Percentiles rank a stretch among this genome's conserved stretches.
phyloP scores from a whole-genome alignment of 2,329 filamentous ascomycete genomes.

The Emmonsiellopsis sp. region DNA sequence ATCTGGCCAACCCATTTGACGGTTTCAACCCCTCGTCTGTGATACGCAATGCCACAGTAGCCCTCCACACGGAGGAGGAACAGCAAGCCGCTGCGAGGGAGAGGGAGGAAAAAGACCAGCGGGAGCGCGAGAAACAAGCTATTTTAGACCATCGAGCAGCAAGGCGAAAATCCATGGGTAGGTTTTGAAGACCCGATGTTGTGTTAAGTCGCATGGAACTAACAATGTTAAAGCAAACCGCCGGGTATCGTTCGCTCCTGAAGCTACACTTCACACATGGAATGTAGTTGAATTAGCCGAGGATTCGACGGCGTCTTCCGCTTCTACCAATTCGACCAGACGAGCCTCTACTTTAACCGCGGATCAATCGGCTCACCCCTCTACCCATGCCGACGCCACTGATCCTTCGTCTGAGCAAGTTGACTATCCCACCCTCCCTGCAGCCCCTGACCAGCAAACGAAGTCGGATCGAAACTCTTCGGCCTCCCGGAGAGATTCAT shows the following conservation, averaged over 20 bases:
- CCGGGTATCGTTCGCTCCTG: constrained; percentile 91
- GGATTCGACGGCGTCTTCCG: constrained; percentile 69
- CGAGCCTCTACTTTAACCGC: constrained; percentile 55
- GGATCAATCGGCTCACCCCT: constrained; percentile 28
- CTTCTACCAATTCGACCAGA: constrained; percentile 64
- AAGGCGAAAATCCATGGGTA: constrained; percentile 77
- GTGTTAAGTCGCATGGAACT: neutral
- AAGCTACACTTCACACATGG: constrained; percentile 95
- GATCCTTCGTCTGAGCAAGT: neutral
- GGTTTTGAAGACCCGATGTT: constrained; percentile 5
- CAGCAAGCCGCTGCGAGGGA: constrained; percentile 61
- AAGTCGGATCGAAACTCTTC: constrained; percentile 51
- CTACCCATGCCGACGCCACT: neutral
- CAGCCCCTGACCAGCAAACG: constrained; percentile 3
- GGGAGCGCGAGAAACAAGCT: constrained; percentile 49
- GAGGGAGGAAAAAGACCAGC: constrained; percentile 55
- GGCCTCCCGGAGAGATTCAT: constrained; percentile 54
- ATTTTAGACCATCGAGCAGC: constrained; percentile 69
- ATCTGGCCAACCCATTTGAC: constrained; percentile 40
- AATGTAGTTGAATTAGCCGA: constrained; percentile 84
- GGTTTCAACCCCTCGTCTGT: constrained; percentile 31
- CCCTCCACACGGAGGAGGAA: constrained; percentile 57
- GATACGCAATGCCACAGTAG: constrained; percentile 44
- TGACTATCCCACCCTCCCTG: neutral
- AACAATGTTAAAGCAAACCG: constrained; percentile 53